Conservation (phyloP, 768 basidiomycete genomes). For the Candolleomyces aberdarensis region DNA sequence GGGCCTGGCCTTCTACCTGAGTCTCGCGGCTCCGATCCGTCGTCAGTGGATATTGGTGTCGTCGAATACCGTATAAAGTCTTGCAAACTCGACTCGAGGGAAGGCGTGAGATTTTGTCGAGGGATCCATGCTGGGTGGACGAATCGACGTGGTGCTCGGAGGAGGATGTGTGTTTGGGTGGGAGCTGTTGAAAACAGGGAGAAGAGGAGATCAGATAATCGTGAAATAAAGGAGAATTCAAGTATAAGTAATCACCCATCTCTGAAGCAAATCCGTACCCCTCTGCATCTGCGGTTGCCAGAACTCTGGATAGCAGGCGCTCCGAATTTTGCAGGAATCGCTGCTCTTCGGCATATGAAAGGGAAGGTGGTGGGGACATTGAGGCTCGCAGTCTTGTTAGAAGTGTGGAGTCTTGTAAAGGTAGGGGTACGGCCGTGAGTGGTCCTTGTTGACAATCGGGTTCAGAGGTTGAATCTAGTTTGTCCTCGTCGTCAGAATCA, state of each 20-base stretch:
- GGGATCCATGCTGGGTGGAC: constrained; percentile 45
- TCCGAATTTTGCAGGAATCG: constrained; percentile 31
- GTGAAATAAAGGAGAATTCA: neutral
- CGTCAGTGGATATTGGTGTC: neutral
- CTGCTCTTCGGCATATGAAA: constrained; percentile 28
- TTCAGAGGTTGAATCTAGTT: neutral
- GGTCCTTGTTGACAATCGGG: neutral
- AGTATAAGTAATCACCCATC: constrained; percentile 21
- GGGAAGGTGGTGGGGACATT: constrained; percentile 10
- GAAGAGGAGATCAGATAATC: neutral
- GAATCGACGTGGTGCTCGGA: constrained; percentile 47
- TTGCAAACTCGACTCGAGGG: constrained; percentile 35
- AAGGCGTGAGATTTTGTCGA: constrained; percentile 36
- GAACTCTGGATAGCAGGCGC: constrained; percentile 32
- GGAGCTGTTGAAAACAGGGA: constrained; percentile 27
- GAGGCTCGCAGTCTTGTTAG: neutral
- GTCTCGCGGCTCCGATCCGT: neutral
- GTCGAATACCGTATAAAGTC: constrained; percentile 37
- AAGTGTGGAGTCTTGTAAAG: too few species aligned
- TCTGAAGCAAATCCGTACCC: constrained; percentile 35
- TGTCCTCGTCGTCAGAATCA: constrained; percentile 9
- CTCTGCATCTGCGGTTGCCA: constrained; percentile 30
- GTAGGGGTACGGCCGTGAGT: neutral
- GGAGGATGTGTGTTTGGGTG: constrained; percentile 43
- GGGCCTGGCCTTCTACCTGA: constrained; percentile 1